Base-by-base conservation (phyloP, 2,329 filamentous ascomycete species). In the Aspergillus persii region DNA sequence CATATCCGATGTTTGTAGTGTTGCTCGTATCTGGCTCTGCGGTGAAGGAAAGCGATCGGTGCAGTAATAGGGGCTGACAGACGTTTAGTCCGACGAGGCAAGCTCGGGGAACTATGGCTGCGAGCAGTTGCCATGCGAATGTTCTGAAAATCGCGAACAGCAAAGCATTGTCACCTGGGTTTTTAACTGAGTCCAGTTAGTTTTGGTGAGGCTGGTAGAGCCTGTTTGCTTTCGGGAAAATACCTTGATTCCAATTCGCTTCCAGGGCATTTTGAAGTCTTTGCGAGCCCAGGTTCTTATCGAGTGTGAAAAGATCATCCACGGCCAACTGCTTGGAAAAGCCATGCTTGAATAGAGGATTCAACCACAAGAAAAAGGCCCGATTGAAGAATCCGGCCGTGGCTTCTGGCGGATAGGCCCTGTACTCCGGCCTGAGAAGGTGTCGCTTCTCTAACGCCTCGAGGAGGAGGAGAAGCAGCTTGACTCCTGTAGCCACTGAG, bases 311-410 rank as follows among this genome's bases (percentile, higher is more conserved):
- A 3, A 83, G 71, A 57, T 82, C 80, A 7, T 79, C 76, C 0
- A 83, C 70, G 0, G 68, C 63, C 5, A 84, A 63, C 3, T 74
- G 61, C 6, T 75, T 79, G 4, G 69, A 76, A 69, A 78, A 84
- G 0, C 83, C 83, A 15, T 72, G 69, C 29, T 74, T 74, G 47
- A 87, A 80, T 6, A 86, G 67, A 2, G 77, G 75, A 58, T 81
- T 84, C 53, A 85, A 68, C 83, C 83, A 86, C 74, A 76, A 80
- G 65, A 85, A 85, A 11, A 83, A 69, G 0, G 70, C 71, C 48
- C 75, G 73, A 60, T 75, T 83, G 62, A 80, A 80, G n/a, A 83
- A 71, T 3, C 82, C 78, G 50, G 79, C 81, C 2, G 80, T 84
- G 3, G 79, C 79, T 65, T 87, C 84, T 0, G 76, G 78, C 1